Conservation (phyloP, 169 alveolate species). For the Eimeria tenella region DNA sequence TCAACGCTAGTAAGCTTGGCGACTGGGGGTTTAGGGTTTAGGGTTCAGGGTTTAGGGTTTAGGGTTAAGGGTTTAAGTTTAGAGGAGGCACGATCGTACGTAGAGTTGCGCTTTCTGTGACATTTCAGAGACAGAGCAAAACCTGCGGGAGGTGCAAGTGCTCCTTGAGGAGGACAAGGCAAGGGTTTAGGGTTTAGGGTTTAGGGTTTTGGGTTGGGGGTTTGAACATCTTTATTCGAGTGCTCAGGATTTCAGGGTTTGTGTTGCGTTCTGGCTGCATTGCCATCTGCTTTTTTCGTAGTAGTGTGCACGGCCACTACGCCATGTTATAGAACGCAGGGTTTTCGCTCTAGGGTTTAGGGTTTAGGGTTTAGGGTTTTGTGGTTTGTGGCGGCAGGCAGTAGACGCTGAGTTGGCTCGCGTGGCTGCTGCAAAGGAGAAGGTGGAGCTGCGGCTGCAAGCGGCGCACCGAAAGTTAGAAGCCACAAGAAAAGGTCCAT, state of each 20-base stretch:
- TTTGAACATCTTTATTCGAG: background rate
- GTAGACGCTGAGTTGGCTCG: slow-evolving; percentile 20
- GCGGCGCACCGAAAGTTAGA: background rate
- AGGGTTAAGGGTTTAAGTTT: background rate
- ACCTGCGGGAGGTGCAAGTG: slow-evolving; percentile 22
- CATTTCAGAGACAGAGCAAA: background rate
- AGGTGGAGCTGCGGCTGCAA: slow-evolving; percentile 5
- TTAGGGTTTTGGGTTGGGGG: background rate
- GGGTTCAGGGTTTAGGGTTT: background rate
- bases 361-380: background rate
- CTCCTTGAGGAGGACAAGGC: slow-evolving; percentile 33
- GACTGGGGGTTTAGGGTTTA: background rate
- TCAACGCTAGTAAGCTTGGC: background rate
- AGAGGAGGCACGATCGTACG: background rate
- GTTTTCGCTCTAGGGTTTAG: too few species aligned
- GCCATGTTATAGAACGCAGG: too few species aligned
- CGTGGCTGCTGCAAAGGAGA: slow-evolving; percentile 25
- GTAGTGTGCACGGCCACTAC: too few species aligned
- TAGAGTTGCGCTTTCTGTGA: background rate
- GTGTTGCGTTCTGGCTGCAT: background rate
- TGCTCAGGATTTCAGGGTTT: background rate
- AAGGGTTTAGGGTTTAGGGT: background rate
- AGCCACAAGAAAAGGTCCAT: background rate
- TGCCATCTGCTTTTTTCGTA: too few species aligned
- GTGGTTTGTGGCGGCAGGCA: background rate